A percentile compares a stretch with the other conserved stretches of the same genome.
These are phyloP conservation scores for Neurospora sp. DNA, from an alignment of 495 filamentous ascomycete genomes.

Conservation along the genomic window DNA sequence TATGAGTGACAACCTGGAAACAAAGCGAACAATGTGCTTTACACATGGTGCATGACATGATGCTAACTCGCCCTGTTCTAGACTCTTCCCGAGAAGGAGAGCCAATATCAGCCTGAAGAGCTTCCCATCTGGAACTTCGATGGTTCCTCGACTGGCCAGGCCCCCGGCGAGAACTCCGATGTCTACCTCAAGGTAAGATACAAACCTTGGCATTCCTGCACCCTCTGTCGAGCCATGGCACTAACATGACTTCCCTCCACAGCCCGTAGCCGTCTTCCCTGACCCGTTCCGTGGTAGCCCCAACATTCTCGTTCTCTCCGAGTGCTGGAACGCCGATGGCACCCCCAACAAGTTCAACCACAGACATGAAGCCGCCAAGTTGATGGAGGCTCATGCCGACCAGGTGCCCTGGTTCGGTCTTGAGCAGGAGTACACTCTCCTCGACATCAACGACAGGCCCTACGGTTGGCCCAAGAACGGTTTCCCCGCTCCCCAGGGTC, in stretches of 20 bases:
- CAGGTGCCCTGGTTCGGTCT: constrained; percentile 96
- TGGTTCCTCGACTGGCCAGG: constrained; percentile 89
- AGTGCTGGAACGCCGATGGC: constrained; percentile 95
- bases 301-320: constrained; percentile 94
- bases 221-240: background rate
- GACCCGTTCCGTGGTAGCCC: constrained; percentile 75
- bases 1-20: background rate
- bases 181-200: constrained; percentile 59
- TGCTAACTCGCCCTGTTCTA: constrained; percentile 28
- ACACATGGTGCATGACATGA: background rate
- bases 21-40: constrained; percentile 4
- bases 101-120: constrained; percentile 51
- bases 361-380: constrained; percentile 53
- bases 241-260: constrained; percentile 13
- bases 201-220: background rate
- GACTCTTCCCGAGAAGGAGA: constrained; percentile 61
- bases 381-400: constrained; percentile 79
- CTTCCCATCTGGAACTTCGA: constrained; percentile 99
- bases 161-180: constrained; percentile 93
- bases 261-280: constrained; percentile 61
- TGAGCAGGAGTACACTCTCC: constrained; percentile 70
- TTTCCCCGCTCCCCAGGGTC: constrained; percentile 88
- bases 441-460: constrained; percentile 76
- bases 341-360: constrained; percentile 98
- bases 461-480: constrained; percentile 92